Conservation (phyloP, 225 moss, liverwort and hornwort species). For the Asterella californica region DNA sequence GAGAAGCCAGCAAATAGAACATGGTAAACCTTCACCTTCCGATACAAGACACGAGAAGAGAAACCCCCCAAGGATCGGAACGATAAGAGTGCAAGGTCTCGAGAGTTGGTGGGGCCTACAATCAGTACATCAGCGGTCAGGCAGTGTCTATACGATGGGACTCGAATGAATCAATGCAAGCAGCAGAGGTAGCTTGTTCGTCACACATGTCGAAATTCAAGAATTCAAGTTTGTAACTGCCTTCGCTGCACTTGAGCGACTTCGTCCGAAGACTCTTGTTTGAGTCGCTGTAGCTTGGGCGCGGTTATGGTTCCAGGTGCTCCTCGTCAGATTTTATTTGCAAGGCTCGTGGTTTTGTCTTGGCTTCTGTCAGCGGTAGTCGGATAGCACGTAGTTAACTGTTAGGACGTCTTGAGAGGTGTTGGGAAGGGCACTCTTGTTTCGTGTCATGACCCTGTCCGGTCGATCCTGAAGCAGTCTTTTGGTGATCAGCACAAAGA, state of each 20-base stretch:
- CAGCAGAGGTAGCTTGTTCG: not conserved
- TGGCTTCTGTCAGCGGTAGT: no score
- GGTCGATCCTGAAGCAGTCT: not conserved
- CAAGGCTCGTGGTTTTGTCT: not conserved
- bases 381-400: not conserved
- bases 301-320: not conserved
- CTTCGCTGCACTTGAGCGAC: no score
- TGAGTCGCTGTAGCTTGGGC: not conserved
- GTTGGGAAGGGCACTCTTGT: not conserved
- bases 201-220: not conserved
- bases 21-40: no score
- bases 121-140: not conserved
- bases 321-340: not conserved
- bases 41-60: no score
- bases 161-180: not conserved
- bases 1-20: no score
- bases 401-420: not conserved
- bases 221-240: not conserved
- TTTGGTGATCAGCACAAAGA: not conserved
- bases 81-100: no score
- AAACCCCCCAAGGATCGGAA: no score
- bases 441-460: no score
- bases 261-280: no score
- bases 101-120: not conserved
- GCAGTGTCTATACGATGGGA: not conserved